phyloP scores from a whole-genome alignment of 2,329 filamentous ascomycete genomes.

The Chrysosphaeria jannelii region DNA sequence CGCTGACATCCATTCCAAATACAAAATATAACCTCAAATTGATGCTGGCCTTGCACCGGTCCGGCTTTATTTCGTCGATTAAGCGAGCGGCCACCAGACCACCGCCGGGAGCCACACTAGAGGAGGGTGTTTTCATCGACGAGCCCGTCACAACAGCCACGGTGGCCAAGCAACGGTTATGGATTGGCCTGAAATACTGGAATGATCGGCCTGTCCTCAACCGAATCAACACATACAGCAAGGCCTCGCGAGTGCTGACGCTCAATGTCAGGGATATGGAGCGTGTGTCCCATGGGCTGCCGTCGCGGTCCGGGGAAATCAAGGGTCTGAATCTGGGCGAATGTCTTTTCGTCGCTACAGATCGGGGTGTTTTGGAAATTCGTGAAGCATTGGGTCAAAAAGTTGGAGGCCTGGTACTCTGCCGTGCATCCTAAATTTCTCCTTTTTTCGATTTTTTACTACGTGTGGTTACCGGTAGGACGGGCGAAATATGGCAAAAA shows the following conservation, averaged over 20 bases:
- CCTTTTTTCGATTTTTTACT: too few relatives aligned
- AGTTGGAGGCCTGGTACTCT: constrained; percentile 53
- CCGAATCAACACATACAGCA: constrained; percentile 35
- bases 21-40: constrained; percentile 54
- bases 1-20: constrained; percentile 55
- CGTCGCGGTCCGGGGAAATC: constrained; percentile 36
- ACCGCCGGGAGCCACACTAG: constrained; percentile 16
- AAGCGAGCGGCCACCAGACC: constrained; percentile 34
- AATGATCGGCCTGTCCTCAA: constrained; percentile 51
- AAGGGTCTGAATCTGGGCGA: constrained; percentile 55
- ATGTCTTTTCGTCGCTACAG: constrained; percentile 51
- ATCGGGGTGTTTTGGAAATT: constrained; percentile 48
- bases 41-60: constrained; percentile 47
- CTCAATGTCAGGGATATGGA: constrained; percentile 30
- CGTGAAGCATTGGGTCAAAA: constrained; percentile 57
- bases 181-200: constrained; percentile 79
- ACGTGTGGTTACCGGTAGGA: too few relatives aligned
- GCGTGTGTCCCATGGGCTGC: constrained; percentile 35
- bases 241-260: constrained; percentile 42
- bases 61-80: constrained; percentile 54
- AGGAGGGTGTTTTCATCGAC: constrained; percentile 9
- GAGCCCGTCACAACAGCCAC: constrained; percentile 36
- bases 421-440: constrained; percentile 10
- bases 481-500: too few relatives aligned
- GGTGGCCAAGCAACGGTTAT: constrained; percentile 44